Evolutionary conservation across 2,329 filamentous ascomycete species (phyloP).

Genomic region (Fusarium drepaniforme): DNA sequence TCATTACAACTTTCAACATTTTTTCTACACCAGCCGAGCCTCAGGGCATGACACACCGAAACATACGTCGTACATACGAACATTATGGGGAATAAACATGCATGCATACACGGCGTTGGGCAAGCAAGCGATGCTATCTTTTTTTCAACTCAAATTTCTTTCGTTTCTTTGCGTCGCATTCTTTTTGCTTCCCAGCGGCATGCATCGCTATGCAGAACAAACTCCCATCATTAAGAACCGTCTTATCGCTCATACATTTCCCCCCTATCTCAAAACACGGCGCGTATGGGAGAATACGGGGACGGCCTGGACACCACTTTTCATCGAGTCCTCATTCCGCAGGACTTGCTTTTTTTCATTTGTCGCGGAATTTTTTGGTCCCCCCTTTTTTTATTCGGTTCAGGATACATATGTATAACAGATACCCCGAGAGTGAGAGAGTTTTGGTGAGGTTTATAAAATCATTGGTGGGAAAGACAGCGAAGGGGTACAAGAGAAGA

Average conservation of each 20-base stretch:
- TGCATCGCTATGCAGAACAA: constrained; percentile 16
- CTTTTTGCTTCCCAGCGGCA: constrained; percentile 30
- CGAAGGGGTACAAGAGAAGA: constrained; percentile 5
- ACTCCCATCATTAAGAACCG: constrained; percentile 20
- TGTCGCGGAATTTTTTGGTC: constrained; percentile 28
- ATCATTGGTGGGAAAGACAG: constrained; percentile 25
- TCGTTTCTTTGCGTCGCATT: constrained; percentile 22
- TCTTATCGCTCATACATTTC: not conserved
- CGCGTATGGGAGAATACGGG: constrained; percentile 10
- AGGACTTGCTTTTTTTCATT: constrained; percentile 38
- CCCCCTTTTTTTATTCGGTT: constrained; percentile 28
- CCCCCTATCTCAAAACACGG: not conserved
- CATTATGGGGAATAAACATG: constrained; percentile 29
- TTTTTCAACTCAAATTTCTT: constrained; percentile 2
- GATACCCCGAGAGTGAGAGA: constrained; percentile 45
- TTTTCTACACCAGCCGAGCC: constrained; percentile 33
- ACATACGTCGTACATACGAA: constrained; percentile 33
- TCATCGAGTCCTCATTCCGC: constrained; percentile 6
- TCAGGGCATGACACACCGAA: constrained; percentile 25
- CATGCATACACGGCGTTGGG: constrained; percentile 42
- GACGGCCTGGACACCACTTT: constrained; percentile 26
- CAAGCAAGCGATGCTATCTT: constrained; percentile 39
- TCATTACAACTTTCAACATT: constrained; percentile 11
- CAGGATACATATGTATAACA: constrained; percentile 44
- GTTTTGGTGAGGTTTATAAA: constrained; percentile 38